phyloP scores from a whole-genome alignment of 495 filamentous ascomycete genomes.

The Lasiosphaeriaceae sp. region DNA sequence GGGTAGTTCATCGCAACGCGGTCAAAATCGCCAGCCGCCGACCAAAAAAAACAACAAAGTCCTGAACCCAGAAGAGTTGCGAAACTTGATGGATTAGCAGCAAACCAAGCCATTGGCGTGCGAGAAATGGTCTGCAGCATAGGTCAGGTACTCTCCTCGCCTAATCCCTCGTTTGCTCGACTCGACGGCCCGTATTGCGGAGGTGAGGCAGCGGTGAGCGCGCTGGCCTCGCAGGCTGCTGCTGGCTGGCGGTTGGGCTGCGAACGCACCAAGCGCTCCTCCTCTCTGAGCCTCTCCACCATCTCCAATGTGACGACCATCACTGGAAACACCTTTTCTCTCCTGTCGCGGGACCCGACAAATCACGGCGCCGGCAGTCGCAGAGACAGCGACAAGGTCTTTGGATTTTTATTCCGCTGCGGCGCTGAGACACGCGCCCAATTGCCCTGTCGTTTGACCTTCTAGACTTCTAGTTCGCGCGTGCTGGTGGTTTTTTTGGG shows the following conservation, averaged over 20 bases:
- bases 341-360: conserved; percentile 25
- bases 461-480: no score
- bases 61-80: background rate
- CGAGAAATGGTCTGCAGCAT: conserved; percentile 14
- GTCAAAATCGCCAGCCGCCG: background rate
- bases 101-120: conserved; percentile 23
- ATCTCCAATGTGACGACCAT: conserved; percentile 1
- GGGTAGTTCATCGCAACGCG: background rate
- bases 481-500: background rate
- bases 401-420: background rate
- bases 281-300: conserved; percentile 4
- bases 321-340: conserved; percentile 6
- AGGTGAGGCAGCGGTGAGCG: conserved; percentile 20
- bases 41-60: background rate
- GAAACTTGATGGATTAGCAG: conserved; percentile 14
- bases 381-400: conserved; percentile 7
- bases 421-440: background rate
- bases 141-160: conserved; percentile 1
- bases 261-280: conserved; percentile 6
- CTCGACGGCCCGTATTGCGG: conserved; percentile 10
- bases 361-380: conserved; percentile 11
- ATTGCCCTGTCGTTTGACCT: conserved; percentile 1
- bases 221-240: background rate
- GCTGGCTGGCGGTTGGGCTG: conserved; percentile 15
- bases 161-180: conserved; percentile 11